These are phyloP conservation scores for Aspergillus amoenus DNA, from an alignment of 2,329 filamentous ascomycete species.

Conservation along the genomic window DNA sequence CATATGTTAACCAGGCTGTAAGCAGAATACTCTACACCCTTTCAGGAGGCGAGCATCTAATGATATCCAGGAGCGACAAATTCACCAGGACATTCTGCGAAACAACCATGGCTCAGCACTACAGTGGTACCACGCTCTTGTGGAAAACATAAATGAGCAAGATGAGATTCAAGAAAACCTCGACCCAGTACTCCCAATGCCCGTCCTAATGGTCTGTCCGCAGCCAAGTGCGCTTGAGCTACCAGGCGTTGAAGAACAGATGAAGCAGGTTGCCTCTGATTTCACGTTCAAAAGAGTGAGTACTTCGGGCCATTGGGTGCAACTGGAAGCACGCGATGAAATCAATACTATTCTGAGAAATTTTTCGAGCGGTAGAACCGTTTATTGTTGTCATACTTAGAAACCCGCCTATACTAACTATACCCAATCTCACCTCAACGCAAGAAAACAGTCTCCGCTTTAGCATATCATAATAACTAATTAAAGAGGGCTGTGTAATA, in stretches of 20 bases:
- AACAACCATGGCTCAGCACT: slow-evolving; percentile 19
- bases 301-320: slow-evolving; percentile 26
- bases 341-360: slow-evolving; percentile 20
- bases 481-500: not conserved
- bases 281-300: slow-evolving; percentile 18
- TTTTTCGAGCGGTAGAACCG: slow-evolving; percentile 10
- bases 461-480: not conserved
- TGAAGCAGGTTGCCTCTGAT: slow-evolving; percentile 16
- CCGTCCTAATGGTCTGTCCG: slow-evolving; percentile 20
- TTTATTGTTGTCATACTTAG: not conserved
- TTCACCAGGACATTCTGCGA: slow-evolving; percentile 21
- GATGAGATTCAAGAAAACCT: slow-evolving; percentile 20
- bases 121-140: slow-evolving; percentile 26
- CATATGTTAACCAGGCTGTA: slow-evolving; percentile 22
- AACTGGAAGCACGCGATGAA: slow-evolving; percentile 25
- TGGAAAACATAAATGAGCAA: slow-evolving; percentile 22
- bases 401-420: not conserved
- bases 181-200: slow-evolving; percentile 17
- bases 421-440: not conserved
- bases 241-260: slow-evolving; percentile 13
- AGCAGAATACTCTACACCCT: not conserved
- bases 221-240: slow-evolving; percentile 12
- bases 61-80: slow-evolving; percentile 16
- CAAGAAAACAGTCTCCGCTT: not conserved
- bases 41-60: not conserved